Evolutionary conservation across 306 rosid species (phyloP).

Genomic region (Castanea mollissima): DNA sequence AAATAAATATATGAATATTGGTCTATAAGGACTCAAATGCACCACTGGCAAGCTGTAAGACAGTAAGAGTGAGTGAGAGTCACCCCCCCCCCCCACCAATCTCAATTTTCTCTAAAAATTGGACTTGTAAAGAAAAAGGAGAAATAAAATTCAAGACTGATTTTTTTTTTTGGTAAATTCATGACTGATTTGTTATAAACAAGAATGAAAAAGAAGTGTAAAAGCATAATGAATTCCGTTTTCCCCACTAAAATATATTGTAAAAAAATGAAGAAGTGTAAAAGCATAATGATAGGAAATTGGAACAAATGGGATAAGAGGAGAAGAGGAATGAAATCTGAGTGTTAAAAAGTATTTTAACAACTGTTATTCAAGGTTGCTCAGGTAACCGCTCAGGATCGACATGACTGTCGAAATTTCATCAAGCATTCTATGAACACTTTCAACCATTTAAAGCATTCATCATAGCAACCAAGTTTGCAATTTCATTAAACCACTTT

Average conservation of each 20-base stretch:
- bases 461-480: conserved; percentile 41
- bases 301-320: neutral
- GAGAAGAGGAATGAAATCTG: neutral
- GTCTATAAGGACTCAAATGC: neutral
- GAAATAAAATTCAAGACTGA: too few relatives aligned
- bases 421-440: conserved; percentile 29
- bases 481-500: neutral
- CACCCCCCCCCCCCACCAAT: neutral
- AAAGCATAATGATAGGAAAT: neutral
- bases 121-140: too few relatives aligned
- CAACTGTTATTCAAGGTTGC: conserved; percentile 17
- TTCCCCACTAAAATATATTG: too few relatives aligned
- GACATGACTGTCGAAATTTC: conserved; percentile 33
- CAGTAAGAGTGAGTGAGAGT: neutral
- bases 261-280: rapidly evolving
- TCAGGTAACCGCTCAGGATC: conserved; percentile 55
- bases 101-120: neutral
- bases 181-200: too few relatives aligned
- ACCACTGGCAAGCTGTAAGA: neutral
- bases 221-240: too few relatives aligned
- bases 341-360: neutral
- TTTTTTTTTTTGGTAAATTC: too few relatives aligned
- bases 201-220: too few relatives aligned
- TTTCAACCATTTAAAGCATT: conserved; percentile 32
- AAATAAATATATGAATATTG: neutral